These are phyloP conservation scores for Ustilago loliicola DNA, from an alignment of 1,284 basidiomycete genomes.

Conservation along the genomic window DNA sequence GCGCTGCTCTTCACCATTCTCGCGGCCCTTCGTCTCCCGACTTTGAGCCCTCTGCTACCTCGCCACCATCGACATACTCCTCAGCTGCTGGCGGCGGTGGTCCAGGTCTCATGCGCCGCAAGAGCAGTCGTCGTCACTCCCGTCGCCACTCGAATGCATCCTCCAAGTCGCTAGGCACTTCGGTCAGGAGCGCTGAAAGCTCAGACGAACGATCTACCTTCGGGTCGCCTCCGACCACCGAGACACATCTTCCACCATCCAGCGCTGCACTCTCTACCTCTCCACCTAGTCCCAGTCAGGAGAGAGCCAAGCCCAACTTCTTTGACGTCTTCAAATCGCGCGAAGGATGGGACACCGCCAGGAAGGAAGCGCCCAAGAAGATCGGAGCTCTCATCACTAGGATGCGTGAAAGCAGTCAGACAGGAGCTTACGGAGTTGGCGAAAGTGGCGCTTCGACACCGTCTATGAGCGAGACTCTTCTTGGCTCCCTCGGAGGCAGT, in stretches of 20 bases:
- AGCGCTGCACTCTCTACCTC: slow-evolving; percentile 21
- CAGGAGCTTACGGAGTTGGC: slow-evolving; percentile 17
- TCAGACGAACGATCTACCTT: slow-evolving; percentile 38
- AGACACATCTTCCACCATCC: slow-evolving; percentile 9
- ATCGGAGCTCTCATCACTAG: slow-evolving; percentile 64
- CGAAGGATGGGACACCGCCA: slow-evolving; percentile 64
- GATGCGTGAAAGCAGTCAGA: slow-evolving; percentile 62
- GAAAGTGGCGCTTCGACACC: slow-evolving; percentile 24
- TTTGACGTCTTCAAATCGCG: slow-evolving; percentile 63
- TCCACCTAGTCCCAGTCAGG: slow-evolving; percentile 31
- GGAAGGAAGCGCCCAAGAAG: slow-evolving; percentile 67
- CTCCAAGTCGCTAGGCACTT: slow-evolving; percentile 22
- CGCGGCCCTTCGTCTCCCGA: slow-evolving; percentile 20
- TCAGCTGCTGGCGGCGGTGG: neutral
- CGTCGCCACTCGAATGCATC: slow-evolving; percentile 38
- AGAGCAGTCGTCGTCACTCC: slow-evolving; percentile 39
- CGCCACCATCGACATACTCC: slow-evolving; percentile 24
- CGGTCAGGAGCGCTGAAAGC: slow-evolving; percentile 23
- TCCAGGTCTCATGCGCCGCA: slow-evolving; percentile 30
- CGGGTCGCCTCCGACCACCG: slow-evolving; percentile 34
- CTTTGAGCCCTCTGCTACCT: slow-evolving; percentile 19
- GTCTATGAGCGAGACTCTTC: slow-evolving; percentile 37
- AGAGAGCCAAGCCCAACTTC: slow-evolving; percentile 49
- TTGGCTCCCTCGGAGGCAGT: slow-evolving; percentile 32
- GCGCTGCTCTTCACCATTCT: slow-evolving; percentile 6